Conservation (phyloP, 257 asterid species). For the Scutellaria barbata region DNA sequence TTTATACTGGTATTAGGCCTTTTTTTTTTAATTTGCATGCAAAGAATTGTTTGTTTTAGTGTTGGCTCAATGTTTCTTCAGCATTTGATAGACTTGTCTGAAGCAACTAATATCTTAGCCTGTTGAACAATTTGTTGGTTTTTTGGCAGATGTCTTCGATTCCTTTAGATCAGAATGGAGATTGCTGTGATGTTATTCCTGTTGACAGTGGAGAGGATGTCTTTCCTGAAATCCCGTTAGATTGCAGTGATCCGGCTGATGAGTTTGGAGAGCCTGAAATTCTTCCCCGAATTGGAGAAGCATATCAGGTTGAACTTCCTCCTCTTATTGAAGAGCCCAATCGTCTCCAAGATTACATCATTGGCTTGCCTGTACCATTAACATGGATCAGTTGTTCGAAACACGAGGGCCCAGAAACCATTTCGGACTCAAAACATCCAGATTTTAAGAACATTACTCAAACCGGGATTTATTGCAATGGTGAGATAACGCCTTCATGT, state of each 20-base stretch:
- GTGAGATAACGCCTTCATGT: constrained; percentile 28
- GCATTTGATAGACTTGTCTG: not conserved
- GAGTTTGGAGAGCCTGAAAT: constrained; percentile 50
- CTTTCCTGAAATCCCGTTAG: constrained; percentile 43
- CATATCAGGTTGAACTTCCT: constrained; percentile 67
- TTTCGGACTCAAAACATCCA: constrained; percentile 24
- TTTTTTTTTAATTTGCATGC: constrained; percentile 2
- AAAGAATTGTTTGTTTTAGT: not conserved
- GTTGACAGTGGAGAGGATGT: constrained; percentile 40
- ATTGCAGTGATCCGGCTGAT: constrained; percentile 36
- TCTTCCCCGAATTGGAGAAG: constrained; percentile 64
- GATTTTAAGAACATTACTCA: constrained; percentile 16
- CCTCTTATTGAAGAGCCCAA: constrained; percentile 31
- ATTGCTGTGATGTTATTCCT: constrained; percentile 37
- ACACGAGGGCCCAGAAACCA: constrained; percentile 24
- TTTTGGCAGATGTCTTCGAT: constrained; percentile 44
- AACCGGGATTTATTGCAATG: constrained; percentile 29
- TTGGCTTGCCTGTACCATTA: constrained; percentile 53
- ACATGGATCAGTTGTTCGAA: constrained; percentile 38
- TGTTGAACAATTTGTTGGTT: constrained; percentile 19
- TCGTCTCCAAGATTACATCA: not conserved
- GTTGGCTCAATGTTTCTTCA: not conserved
- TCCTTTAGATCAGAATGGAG: constrained; percentile 38
- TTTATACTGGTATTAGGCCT: constrained; percentile 4
- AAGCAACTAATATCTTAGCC: constrained; percentile 17